Evolutionary conservation across 1,284 basidiomycete genomes (phyloP).

Genomic region (Moesziomyces sp.): DNA sequence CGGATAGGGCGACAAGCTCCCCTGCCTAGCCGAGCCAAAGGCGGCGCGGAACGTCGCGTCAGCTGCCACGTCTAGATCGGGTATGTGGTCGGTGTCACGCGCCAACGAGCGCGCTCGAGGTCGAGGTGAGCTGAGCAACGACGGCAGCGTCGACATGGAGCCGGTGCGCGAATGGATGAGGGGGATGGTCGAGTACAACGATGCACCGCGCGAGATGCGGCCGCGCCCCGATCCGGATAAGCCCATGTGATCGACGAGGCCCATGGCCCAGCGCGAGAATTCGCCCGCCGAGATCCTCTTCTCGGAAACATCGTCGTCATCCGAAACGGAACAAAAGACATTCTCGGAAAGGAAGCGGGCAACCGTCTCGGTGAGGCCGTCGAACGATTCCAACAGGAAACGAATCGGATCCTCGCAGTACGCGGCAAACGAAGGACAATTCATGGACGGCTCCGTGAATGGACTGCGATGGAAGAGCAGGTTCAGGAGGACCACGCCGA

Average conservation of each 20-base stretch:
- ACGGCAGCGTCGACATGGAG: constrained; percentile 42
- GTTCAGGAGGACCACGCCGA: constrained; percentile 98
- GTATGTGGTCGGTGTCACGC: constrained; percentile 27
- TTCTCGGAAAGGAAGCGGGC: constrained; percentile 85
- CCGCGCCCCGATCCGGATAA: constrained; percentile 23
- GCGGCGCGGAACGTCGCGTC: constrained; percentile 26
- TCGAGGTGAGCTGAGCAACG: constrained; percentile 45
- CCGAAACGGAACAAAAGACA: constrained; percentile 84
- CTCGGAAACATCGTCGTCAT: constrained; percentile 68
- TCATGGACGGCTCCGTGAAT: constrained; percentile 89
- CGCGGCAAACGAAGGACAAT: constrained; percentile 81
- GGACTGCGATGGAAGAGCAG: constrained; percentile 99
- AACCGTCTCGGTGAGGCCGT: constrained; percentile 87
- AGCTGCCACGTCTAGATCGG: constrained; percentile 24
- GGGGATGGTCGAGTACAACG: constrained; percentile 44
- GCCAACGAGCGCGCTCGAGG: constrained; percentile 26
- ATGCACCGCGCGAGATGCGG: constrained; percentile 46
- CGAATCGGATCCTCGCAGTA: constrained; percentile 82
- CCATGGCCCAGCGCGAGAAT: constrained; percentile 86
- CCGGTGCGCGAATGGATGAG: constrained; percentile 49
- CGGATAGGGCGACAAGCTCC: constrained; percentile 36
- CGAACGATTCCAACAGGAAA: constrained; percentile 90
- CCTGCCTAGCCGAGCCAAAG: constrained; percentile 18
- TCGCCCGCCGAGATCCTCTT: constrained; percentile 80
- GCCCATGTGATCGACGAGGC: constrained; percentile 74